Conservation (phyloP, 345 rosid species). For the Zanthoxylum bungeanum region DNA sequence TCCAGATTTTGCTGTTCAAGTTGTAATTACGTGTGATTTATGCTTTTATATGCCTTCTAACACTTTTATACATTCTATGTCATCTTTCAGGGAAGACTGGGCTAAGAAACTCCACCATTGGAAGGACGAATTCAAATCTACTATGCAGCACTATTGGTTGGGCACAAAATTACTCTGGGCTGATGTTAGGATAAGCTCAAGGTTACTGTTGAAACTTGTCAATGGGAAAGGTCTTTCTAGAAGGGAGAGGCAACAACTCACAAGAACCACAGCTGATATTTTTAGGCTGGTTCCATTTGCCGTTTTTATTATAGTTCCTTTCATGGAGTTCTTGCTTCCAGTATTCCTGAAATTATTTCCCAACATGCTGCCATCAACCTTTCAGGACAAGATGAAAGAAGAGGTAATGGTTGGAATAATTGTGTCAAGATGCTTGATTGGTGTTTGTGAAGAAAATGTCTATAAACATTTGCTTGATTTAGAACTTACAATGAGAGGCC, state of each 20-base stretch:
- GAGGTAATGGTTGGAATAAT: no score
- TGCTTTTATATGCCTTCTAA: no score
- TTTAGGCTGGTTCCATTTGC: slow-evolving; percentile 85
- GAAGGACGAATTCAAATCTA: slow-evolving; percentile 57
- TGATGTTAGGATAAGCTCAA: slow-evolving; percentile 66
- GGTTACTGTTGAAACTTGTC: slow-evolving; percentile 62
- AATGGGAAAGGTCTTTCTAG: slow-evolving; percentile 73
- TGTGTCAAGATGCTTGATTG: no score
- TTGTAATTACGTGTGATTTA: no score
- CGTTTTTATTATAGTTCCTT: slow-evolving; percentile 70
- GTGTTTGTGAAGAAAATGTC: no score
- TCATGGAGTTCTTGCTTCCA: slow-evolving; percentile 74
- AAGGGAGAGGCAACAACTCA: slow-evolving; percentile 92
- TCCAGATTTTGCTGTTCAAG: no score
- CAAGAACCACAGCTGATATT: slow-evolving; percentile 88
- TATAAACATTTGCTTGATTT: no score
- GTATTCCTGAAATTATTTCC: slow-evolving; percentile 73
- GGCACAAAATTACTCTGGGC: slow-evolving; percentile 64
- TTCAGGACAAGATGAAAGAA: slow-evolving; percentile 80
- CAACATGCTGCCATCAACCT: slow-evolving; percentile 78
- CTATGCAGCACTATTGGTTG: slow-evolving; percentile 72
- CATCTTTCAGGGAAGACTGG: slow-evolving; percentile 66
- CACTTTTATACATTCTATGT: not conserved
- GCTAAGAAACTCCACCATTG: slow-evolving; percentile 57
- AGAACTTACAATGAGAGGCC: no score